Base-by-base conservation (phyloP, 1,139 yeast genomes). In the Meyerozyma sp. region DNA sequence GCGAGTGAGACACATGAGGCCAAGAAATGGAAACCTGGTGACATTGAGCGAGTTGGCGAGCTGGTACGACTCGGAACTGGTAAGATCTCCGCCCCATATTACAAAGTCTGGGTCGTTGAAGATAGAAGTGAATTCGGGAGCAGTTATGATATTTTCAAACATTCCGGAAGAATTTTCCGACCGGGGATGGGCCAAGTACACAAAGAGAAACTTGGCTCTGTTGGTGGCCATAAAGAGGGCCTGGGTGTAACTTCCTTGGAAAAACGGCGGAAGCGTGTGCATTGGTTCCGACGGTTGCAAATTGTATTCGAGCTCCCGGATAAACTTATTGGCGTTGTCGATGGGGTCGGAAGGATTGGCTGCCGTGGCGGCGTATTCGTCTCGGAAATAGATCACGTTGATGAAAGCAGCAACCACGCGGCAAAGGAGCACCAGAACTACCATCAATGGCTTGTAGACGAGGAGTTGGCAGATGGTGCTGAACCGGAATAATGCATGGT, bases 61-160 rank as follows among this genome's bases (percentile, higher is more conserved):
- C 55, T 89, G 95, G 56, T 81, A 84, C 1, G 94, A 88, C 62
- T 93, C 98, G 11, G 90, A 80, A 48, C 83, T 81, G 13, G 80
- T 76, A 27, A 86, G 79, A 58, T 87, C 86, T 8, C 97, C 96
- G 32, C 94, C 95, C 98, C 98, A 93, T 5, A 89, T 67, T 3
- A 89, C 56, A 3, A 82, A 51, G 8, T 53, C 54, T 75, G 68
- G 42, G 74, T 51, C 44, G 13, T 49, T 46, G 40, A 87, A 64
- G 41, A 84, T 65, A 8, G 66, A 65, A 7, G 78, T 65, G 44
- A 89, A 81, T 29, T 64, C 65, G 1, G 74, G 75, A 50, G 79
- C 71, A 32, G 82, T 66, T 37, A 90, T 63, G 4, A 86, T 73
- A 11, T 74, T 71, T n/a, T 73, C 63, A 45, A 82, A 77, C 45